Conservation (phyloP, 2,329 filamentous ascomycete species). For the Emmonsiellopsis sp. region DNA sequence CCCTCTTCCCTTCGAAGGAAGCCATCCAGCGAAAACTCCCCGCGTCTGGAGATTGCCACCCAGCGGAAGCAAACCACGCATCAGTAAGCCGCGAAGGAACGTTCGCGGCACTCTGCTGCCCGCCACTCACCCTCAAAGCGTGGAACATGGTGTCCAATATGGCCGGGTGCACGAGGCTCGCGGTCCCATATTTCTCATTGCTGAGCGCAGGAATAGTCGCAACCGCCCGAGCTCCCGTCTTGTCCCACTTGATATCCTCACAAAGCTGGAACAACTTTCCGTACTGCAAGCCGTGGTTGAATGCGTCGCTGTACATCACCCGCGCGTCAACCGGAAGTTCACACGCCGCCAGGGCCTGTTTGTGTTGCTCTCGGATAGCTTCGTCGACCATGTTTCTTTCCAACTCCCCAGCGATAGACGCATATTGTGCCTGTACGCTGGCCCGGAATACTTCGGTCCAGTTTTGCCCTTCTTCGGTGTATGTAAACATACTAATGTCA, state of each 20-base stretch:
- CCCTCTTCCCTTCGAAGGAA: conserved; percentile 5
- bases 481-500: conserved; percentile 22
- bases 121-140: conserved; percentile 15
- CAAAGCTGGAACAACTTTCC: conserved; percentile 12
- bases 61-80: conserved; percentile 24
- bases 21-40: conserved; percentile 17
- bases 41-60: conserved; percentile 23
- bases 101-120: conserved; percentile 14
- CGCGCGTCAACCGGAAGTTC: conserved; percentile 17
- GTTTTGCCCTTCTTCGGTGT: conserved; percentile 10
- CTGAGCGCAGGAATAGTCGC: background rate
- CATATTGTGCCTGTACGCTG: conserved; percentile 22
- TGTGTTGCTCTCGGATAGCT: conserved; percentile 10
- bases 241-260: conserved; percentile 23
- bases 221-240: background rate
- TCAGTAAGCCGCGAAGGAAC: conserved; percentile 23
- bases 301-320: conserved; percentile 21
- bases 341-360: conserved; percentile 14
- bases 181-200: background rate
- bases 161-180: conserved; percentile 28
- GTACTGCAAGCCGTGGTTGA: conserved; percentile 3
- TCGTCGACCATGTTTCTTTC: background rate
- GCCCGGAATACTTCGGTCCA: conserved; percentile 27
- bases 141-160: conserved; percentile 31
- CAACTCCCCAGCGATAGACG: background rate